Percentiles rank a stretch among this genome's conserved stretches.
Evolutionary conservation across 1,284 basidiomycete genomes (phyloP).

Genomic region (Papiliotrema flavescens): DNA sequence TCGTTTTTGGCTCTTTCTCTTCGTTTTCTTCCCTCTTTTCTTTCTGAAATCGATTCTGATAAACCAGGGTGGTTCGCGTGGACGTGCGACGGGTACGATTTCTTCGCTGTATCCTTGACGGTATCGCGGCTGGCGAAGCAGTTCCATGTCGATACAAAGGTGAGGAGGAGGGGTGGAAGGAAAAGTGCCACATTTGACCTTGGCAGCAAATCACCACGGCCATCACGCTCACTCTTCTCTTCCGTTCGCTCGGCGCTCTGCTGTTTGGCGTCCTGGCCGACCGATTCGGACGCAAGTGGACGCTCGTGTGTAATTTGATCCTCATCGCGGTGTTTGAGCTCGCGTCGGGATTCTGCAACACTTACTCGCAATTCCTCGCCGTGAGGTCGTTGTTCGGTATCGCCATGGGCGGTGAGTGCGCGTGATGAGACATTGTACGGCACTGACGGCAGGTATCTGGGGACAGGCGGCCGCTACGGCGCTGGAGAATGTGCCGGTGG

Average conservation of each 20-base stretch:
- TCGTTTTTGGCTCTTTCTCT: no score
- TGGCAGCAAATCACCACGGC: conserved; percentile 55
- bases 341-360: conserved; percentile 56
- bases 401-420: conserved; percentile 62
- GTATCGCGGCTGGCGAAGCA: conserved; percentile 56
- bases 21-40: no score
- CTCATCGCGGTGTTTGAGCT: conserved; percentile 73
- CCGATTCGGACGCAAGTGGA: conserved; percentile 90
- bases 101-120: conserved; percentile 77
- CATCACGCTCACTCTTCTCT: conserved; percentile 88
- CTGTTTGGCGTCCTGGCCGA: conserved; percentile 74
- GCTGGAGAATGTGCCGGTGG: conserved; percentile 84
- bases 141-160: conserved; percentile 29
- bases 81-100: conserved; percentile 54
- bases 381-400: conserved; percentile 70
- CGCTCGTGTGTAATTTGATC: conserved; percentile 71
- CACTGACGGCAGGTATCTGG: conserved; percentile 38
- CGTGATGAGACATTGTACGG: neutral
- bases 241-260: conserved; percentile 77
- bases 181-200: conserved; percentile 1
- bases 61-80: conserved; percentile 63
- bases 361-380: conserved; percentile 51
- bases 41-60: no score
- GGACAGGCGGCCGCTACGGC: conserved; percentile 52
- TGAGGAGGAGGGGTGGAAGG: conserved; percentile 15